Evolutionary conservation across 2,329 filamentous ascomycete species (phyloP), one percentile per base, ranked within the genome.

Genomic region (Aureobasidium sp.): DNA sequence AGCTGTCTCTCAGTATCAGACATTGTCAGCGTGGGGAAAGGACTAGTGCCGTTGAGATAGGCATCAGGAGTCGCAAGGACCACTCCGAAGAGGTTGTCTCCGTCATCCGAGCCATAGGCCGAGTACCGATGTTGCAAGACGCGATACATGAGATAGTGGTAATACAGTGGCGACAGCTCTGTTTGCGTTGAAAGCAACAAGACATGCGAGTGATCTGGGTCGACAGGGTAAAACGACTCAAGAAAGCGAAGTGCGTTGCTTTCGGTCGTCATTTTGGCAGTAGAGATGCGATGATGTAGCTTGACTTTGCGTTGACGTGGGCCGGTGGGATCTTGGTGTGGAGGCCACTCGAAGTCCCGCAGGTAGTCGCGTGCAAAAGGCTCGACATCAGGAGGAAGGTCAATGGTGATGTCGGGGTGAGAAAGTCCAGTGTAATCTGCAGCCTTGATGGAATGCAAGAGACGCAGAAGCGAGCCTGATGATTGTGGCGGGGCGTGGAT

Each of bases 181-280:
- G 82, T 83, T 67, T 96, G 86, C 1, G 92, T 85, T 5, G 91
- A 92, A 6, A 99, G 82, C 1, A 97, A 76, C n/a, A 99, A 80
- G 2, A 96, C 84, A 72, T 97, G 91, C 11, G 87, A 87, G 58
- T 84, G 75, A 2, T 74, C 71, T 5, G 85, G 79, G 63, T 85
- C 79, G 3, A 79, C 76, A 2, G 94, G 92, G 81, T 91, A 97
- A 73, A 96, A 96, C 0, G 90, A 88, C 76, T 97, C 92, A 5
- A 96, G 77, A 63, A 93, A 89, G 27, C 87, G 85, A 17, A 87
- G 79, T 0, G 90, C 86, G 62, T 87, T 87, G 67, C 92, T 87
- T 65, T 89, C 85, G 47, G 88, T 81, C 6, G 80, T 85, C 65
- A 87, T 70, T 51, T 78, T 79, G 52, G 82, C 77, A 41, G 79